phyloP scores from a whole-genome alignment of 169 alveolate genomes.

The Plasmodium relictum region DNA sequence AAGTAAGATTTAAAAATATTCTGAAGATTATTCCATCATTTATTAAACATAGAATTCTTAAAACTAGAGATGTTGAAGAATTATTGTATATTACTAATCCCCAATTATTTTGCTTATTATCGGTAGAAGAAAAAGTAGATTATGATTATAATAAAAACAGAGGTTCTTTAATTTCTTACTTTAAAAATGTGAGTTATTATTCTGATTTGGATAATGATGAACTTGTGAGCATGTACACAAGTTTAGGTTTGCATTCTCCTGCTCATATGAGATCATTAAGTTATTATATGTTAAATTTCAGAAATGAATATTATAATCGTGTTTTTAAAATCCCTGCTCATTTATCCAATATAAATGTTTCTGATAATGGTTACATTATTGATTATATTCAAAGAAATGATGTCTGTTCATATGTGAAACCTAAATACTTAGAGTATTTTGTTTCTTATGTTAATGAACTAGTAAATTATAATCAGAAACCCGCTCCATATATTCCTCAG shows the following conservation, averaged over 20 bases:
- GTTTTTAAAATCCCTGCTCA: constrained; percentile 41
- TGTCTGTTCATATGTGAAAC: constrained; percentile 31
- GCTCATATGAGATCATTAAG: constrained; percentile 62
- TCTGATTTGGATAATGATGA: constrained; percentile 77
- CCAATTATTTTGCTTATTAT: constrained; percentile 36
- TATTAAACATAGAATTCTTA: constrained; percentile 13
- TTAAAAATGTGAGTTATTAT: constrained; percentile 46
- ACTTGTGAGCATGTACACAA: constrained; percentile 24
- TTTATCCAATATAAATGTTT: constrained; percentile 56
- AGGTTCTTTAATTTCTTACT: constrained; percentile 53
- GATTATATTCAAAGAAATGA: constrained; percentile 36
- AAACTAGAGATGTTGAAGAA: constrained; percentile 64
- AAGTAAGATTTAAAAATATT: constrained; percentile 17
- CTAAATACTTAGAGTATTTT: constrained; percentile 20
- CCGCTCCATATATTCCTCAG: constrained; percentile 59
- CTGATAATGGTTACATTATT: constrained; percentile 45
- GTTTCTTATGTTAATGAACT: constrained; percentile 60
- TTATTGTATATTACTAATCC: constrained; percentile 34
- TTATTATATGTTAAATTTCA: constrained; percentile 57
- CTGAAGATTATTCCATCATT: constrained; percentile 18
- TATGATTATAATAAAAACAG: constrained; percentile 29
- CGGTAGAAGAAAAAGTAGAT: constrained; percentile 38
- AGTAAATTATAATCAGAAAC: constrained; percentile 63
- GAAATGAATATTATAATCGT: constrained; percentile 64
- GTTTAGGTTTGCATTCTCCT: constrained; percentile 63